Evolutionary conservation across 345 rosid genomes (phyloP), one percentile per base, ranked within the genome.

Genomic region (Aquilaria sinensis): DNA sequence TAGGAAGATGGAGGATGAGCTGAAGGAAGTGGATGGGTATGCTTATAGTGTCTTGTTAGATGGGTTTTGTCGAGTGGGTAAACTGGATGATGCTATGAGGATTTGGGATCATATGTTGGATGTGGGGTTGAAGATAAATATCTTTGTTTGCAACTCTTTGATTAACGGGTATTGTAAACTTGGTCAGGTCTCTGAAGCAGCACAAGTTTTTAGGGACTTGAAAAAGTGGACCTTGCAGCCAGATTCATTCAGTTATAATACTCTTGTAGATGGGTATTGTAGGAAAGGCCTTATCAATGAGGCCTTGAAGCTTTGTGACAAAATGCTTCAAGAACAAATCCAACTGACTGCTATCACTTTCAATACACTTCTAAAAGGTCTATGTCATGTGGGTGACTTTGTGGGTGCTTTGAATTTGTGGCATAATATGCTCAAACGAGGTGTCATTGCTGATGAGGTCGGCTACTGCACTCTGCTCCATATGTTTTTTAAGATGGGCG

Each of bases 321-420:
- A 49, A 61, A 85, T 92, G 93, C 61, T 75, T 31, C 41, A 3
- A 34, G 61, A 69, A 46, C 88, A 83, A 65, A 70, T 83, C 56
- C 72, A 72, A 66, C 87, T 82, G 43, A 75, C 79, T 61, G 63
- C 70, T 63, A 75, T 81, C 32, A 84, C 96, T 57, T 84, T 85
- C 69, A 92, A 93, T 73, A 80, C 82, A 57, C 92, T 93, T 70
- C 83, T 93, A 43, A 90, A 90, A 69, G 98, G 97, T 58, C 68
- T 80, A 55, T 77, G 76, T 65, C 74, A 75, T 33, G 80, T 58
- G 1, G 83, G 87, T 74, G 80, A 82, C 55, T 75, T 72, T 50
- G 69, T 77, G 23, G 94, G 90, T 45, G 89, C 86, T 68, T 37
- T 83, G 65, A 64, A 61, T 67, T 74, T 90, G 59, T 93, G 97